Conservation (phyloP, 257 asterid species). For the Ocimum tenuiflorum region DNA sequence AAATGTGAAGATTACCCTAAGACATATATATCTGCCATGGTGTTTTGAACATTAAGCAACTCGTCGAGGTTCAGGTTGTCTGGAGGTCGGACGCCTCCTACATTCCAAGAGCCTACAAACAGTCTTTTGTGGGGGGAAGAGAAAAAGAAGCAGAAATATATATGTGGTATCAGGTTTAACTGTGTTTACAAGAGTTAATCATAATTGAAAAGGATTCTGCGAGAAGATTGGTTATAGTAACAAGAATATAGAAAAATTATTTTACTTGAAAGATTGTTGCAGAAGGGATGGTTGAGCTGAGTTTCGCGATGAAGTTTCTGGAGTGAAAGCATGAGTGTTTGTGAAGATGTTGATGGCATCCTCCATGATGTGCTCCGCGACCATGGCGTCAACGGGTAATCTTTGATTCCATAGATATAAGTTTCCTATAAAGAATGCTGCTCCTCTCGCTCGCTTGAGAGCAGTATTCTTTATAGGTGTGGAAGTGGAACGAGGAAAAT, state of each 20-base stretch:
- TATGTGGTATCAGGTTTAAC: conserved; percentile 16
- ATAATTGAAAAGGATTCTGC: neutral
- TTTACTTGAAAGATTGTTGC: conserved; percentile 29
- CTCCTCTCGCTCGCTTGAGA: conserved; percentile 6
- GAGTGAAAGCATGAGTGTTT: conserved; percentile 2
- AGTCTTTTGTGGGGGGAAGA: conserved; percentile 28
- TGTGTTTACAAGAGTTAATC: neutral
- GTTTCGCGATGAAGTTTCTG: conserved; percentile 13
- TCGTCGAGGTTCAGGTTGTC: conserved; percentile 39
- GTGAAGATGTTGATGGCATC: conserved; percentile 7
- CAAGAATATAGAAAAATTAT: neutral
- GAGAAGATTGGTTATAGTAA: neutral
- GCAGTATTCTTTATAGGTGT: conserved; percentile 5
- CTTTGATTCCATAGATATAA: neutral
- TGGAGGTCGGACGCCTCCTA: conserved; percentile 57
- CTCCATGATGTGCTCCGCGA: conserved; percentile 27
- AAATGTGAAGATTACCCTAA: conserved; percentile 39
- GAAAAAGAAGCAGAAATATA: conserved; percentile 17
- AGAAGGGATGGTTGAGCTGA: conserved; percentile 22
- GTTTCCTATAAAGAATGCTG: no score
- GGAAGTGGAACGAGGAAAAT: conserved; percentile 8
- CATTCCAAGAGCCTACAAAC: conserved; percentile 63
- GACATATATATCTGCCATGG: conserved; percentile 51
- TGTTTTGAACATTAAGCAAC: conserved; percentile 32
- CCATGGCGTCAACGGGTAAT: neutral